These are phyloP conservation scores for Pneumocystis murina DNA, from an alignment of 1,139 yeast species.

Conservation along the genomic window DNA sequence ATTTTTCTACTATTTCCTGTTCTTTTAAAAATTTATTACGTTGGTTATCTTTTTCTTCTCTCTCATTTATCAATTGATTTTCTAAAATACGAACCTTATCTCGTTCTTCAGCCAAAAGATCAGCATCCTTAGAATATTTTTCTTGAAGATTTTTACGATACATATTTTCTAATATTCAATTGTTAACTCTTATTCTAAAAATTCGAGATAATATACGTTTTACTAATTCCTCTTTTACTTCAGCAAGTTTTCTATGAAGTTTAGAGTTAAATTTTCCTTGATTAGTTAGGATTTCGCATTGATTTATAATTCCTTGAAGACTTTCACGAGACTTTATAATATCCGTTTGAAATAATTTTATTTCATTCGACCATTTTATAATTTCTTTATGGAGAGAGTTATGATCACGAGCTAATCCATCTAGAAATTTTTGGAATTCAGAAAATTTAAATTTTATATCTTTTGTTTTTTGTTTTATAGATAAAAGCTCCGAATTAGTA, in stretches of 20 bases:
- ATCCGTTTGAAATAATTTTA: neutral
- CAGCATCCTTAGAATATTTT: neutral
- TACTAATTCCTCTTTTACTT: neutral
- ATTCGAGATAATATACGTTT: neutral
- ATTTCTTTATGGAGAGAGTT: neutral
- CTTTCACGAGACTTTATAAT: neutral
- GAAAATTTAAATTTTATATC: neutral
- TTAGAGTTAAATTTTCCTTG: neutral
- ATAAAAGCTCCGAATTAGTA: neutral
- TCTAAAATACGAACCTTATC: neutral
- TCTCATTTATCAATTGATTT: neutral
- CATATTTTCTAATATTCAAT: neutral
- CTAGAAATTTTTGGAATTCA: neutral
- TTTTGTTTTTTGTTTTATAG: neutral
- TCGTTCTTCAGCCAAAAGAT: neutral
- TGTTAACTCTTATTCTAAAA: neutral
- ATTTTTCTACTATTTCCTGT: neutral
- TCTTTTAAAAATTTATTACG: neutral
- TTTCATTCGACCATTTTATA: neutral
- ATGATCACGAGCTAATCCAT: conserved; percentile 1
- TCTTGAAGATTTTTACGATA: neutral
- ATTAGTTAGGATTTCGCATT: neutral
- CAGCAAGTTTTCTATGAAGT: neutral
- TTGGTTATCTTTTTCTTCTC: neutral
- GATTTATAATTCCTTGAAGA: neutral